Conservation (phyloP, 352 stramenopile genomes). For the Globisporangium megalacanthum region DNA sequence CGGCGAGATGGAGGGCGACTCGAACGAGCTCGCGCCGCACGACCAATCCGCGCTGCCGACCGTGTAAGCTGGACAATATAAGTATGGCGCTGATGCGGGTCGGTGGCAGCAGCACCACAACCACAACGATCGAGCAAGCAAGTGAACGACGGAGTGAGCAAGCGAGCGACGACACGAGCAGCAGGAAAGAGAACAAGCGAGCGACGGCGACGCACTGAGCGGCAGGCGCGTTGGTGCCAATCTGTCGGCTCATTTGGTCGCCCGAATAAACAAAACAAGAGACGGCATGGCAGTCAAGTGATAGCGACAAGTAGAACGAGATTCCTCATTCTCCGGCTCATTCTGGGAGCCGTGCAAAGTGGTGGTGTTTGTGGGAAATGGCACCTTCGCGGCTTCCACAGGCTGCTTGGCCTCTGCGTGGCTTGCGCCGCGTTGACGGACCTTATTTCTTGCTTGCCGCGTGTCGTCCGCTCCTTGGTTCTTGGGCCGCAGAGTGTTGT, state of each 20-base stretch:
- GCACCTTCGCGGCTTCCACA: no score
- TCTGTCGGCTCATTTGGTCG: no score
- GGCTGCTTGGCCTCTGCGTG: no score
- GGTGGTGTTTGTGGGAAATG: background rate
- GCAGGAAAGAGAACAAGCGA: background rate
- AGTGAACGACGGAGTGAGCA: background rate
- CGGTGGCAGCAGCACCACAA: background rate
- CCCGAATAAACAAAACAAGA: background rate
- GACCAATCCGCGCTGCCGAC: conserved; percentile 24
- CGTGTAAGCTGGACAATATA: conserved; percentile 26
- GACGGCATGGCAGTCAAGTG: conserved; percentile 5
- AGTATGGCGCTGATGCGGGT: conserved; percentile 6
- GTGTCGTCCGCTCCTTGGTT: no score
- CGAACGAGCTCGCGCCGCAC: conserved; percentile 32
- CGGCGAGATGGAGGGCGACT: conserved; percentile 57
- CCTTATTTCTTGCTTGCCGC: no score
- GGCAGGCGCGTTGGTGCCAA: background rate
- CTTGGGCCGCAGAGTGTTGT: no score
- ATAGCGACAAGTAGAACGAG: background rate
- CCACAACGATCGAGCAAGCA: conserved; percentile 3
- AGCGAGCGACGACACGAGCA: background rate
- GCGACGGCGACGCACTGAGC: background rate
- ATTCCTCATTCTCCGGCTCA: background rate
- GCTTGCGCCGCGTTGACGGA: no score
- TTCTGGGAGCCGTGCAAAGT: background rate